These are phyloP conservation scores for Massospora cicadina DNA, from an alignment of 371 early-diverging fungal species.

Conservation along the genomic window DNA sequence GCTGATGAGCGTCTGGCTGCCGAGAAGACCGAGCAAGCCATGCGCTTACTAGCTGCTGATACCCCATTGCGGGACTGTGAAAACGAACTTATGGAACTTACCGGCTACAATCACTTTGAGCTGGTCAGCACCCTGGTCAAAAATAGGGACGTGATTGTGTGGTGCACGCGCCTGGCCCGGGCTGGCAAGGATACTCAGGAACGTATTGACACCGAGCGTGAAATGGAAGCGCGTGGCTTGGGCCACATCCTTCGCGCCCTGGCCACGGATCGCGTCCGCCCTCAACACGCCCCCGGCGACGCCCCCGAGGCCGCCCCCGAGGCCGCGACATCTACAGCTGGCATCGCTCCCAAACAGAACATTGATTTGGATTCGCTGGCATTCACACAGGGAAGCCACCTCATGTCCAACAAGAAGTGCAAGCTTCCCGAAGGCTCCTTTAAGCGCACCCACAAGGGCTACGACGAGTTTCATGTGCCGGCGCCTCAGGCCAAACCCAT, in stretches of 20 bases:
- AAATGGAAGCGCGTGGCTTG: conserved; percentile 46
- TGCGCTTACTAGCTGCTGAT: conserved; percentile 52
- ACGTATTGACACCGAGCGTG: conserved; percentile 30
- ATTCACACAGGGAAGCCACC: conserved; percentile 81
- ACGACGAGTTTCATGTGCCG: conserved; percentile 94
- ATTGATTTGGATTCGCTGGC: conserved; percentile 68
- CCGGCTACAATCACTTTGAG: conserved; percentile 78
- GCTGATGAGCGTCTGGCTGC: conserved; percentile 72
- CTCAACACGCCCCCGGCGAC: conserved; percentile 12
- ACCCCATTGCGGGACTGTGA: conserved; percentile 64
- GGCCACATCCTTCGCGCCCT: conserved; percentile 56
- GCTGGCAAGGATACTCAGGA: conserved; percentile 36
- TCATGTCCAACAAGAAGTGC: conserved; percentile 93
- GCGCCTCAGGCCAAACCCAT: conserved; percentile 59
- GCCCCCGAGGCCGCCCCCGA: neutral
- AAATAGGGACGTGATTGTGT: conserved; percentile 77
- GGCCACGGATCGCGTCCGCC: conserved; percentile 17
- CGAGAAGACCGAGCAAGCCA: conserved; percentile 58
- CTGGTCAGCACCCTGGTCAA: conserved; percentile 69
- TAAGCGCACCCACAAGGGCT: conserved; percentile 82
- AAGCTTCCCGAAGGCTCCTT: conserved; percentile 86
- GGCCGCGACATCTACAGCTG: conserved; percentile 22
- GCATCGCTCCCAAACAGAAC: conserved; percentile 33
- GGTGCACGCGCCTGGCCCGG: conserved; percentile 74
- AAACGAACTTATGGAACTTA: conserved; percentile 77